Percentiles rank a stretch among this genome's conserved stretches.
Conservation (phyloP, 345 rosid species). For the Gossypium ekmanianum region DNA sequence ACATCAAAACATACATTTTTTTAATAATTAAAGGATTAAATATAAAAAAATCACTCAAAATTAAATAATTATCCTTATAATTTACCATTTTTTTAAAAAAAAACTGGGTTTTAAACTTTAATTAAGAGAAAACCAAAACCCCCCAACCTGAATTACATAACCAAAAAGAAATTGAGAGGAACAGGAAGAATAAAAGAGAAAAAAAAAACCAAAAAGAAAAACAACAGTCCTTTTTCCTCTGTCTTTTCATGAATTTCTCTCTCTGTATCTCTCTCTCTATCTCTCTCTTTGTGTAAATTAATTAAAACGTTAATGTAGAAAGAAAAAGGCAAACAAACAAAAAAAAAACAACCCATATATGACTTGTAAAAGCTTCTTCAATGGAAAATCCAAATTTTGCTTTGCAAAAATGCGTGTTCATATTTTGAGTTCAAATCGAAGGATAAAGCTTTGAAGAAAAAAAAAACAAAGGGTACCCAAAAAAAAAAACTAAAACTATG, state of each 20-base stretch:
- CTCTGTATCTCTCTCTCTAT: background rate
- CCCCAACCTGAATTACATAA: background rate
- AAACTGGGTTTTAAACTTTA: conserved; percentile 4
- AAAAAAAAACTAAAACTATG: conserved; percentile 20
- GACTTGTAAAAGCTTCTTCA: background rate
- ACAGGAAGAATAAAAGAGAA: background rate
- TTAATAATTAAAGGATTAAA: background rate
- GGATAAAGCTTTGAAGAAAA: background rate
- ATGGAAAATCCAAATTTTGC: conserved; percentile 13
- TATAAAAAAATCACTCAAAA: background rate
- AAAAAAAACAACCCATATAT: too few relatives aligned
- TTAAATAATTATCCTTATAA: background rate
- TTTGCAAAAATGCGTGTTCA: conserved; percentile 24
- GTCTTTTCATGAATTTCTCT: background rate
- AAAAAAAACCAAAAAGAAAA: background rate
- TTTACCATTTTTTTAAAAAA: background rate
- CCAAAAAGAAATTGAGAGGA: background rate
- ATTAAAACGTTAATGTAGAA: background rate
- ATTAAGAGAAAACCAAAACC: background rate
- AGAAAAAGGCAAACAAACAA: background rate
- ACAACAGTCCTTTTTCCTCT: background rate
- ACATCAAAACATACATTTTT: too few relatives aligned
- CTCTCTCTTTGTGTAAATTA: conserved; percentile 6
- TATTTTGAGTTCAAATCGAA: conserved; percentile 22
- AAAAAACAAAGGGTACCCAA: background rate